Evolutionary conservation across 2,329 filamentous ascomycete genomes (phyloP).

Genomic region (Botrytis galanthina): DNA sequence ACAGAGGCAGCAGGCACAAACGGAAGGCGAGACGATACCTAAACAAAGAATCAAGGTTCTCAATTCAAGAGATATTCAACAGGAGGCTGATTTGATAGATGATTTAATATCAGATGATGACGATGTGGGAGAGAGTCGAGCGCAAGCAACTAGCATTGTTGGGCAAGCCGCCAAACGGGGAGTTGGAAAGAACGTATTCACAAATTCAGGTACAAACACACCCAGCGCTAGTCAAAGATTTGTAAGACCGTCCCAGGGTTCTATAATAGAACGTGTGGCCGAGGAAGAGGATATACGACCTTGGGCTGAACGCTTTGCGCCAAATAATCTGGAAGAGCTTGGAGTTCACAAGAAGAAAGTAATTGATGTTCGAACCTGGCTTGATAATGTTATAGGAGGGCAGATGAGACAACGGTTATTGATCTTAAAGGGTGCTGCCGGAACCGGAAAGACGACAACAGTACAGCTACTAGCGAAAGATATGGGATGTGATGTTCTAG

Average conservation of each 20-base stretch:
- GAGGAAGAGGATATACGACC: conserved; percentile 61
- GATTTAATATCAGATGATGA: conserved; percentile 58
- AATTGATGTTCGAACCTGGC: conserved; percentile 77
- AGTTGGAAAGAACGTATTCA: conserved; percentile 41
- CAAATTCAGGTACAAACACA: conserved; percentile 28
- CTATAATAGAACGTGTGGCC: conserved; percentile 25
- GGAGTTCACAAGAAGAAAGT: conserved; percentile 96
- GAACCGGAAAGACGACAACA: conserved; percentile 90
- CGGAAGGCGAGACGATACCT: conserved; percentile 23
- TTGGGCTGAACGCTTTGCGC: conserved; percentile 85
- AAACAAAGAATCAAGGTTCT: conserved; percentile 39
- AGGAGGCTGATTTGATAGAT: conserved; percentile 45
- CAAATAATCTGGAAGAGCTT: conserved; percentile 73
- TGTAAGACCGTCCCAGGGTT: conserved; percentile 43
- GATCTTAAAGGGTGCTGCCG: conserved; percentile 85
- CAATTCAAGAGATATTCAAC: conserved; percentile 48
- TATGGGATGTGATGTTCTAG: conserved; percentile 74
- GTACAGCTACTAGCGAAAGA: conserved; percentile 72
- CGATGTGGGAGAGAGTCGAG: conserved; percentile 50
- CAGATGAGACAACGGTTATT: conserved; percentile 68
- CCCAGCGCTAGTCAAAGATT: conserved; percentile 51
- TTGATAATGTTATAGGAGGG: conserved; percentile 70
- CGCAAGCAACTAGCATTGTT: conserved; percentile 53
- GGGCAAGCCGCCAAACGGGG: conserved; percentile 56
- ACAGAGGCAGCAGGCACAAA: conserved; percentile 43